Base-by-base conservation (phyloP, 768 basidiomycete species). In the Lactarius vividus region DNA sequence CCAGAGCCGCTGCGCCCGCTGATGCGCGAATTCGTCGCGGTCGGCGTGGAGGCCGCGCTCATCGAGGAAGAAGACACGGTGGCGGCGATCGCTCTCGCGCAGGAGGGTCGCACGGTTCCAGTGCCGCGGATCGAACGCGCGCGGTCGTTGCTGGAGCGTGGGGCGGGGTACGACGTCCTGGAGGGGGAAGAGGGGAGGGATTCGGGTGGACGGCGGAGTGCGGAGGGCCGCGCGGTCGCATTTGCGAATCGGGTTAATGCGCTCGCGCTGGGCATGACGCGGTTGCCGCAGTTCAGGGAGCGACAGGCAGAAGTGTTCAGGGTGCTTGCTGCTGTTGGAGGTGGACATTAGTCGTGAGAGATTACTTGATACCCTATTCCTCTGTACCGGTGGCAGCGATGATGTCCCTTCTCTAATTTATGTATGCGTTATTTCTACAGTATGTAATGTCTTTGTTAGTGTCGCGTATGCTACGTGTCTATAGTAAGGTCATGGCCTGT, bases 181-280 rank as follows among this genome's bases (percentile, higher is more conserved):
- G 42, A 74, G 11, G 10, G 37, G 5, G 54, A 28, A 26, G 28
- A 10, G 9, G 8, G 64, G 9, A 11, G 64, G 76, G 75, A 59
- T 11, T 71, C 69, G 18, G 72, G 76, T 64, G 77, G 77, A 66
- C 76, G 81, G 70, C 74, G 81, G 72, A 90, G 86, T 65, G 77
- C 84, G 0, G 83, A 88, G 65, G 90, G 88, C 3, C 76, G 83
- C 13, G 85, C 88, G 9, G 84, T 91, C 63, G 79, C 84, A 53
- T 88, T 95, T 73, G 83, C 88, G 31, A 94, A 94, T 73, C 75
- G 89, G 63, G 84, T 94, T 59, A 94, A 92, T 74, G 83, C 81
- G 26, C 80, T 94, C 15, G 87, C 88, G 67, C 71, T 95, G 68
- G 82, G 79, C 0, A 84, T 94, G 83, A 91, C 87, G 57, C 81